Evolutionary conservation across 2,329 filamentous ascomycete genomes (phyloP).

Genomic region (Microdochium bolleyi): DNA sequence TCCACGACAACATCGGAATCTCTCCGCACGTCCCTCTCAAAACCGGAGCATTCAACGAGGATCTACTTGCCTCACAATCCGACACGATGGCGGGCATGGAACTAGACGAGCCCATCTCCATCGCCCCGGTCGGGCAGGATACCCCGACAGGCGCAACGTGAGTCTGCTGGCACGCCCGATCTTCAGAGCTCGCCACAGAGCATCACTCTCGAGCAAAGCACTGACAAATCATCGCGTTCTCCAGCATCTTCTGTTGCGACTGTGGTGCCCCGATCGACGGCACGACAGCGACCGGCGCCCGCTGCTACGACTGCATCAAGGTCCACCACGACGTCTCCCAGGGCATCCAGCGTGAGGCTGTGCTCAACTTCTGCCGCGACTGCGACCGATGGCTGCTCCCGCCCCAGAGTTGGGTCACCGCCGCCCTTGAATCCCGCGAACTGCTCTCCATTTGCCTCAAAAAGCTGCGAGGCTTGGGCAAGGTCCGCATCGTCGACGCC

Average conservation of each 20-base stretch:
- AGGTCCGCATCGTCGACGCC: conserved; percentile 91
- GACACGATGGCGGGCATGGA: background rate
- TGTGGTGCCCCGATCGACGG: conserved; percentile 95
- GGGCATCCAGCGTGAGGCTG: conserved; percentile 85
- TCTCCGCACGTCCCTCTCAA: background rate
- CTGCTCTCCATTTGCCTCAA: conserved; percentile 85
- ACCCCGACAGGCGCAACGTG: background rate
- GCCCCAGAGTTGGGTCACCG: conserved; percentile 78
- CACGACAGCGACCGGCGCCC: conserved; percentile 73
- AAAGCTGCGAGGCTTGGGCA: conserved; percentile 77
- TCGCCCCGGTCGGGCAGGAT: background rate
- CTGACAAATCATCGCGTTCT: conserved; percentile 9
- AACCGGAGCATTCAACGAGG: no score
- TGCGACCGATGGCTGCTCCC: conserved; percentile 92
- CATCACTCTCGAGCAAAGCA: conserved; percentile 3
- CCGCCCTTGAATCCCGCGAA: conserved; percentile 81
- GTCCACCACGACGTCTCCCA: conserved; percentile 87
- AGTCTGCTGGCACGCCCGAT: background rate
- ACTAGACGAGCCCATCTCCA: conserved; percentile 1
- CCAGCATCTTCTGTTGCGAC: conserved; percentile 92
- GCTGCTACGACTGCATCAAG: conserved; percentile 95
- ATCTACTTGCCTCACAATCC: background rate
- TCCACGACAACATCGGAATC: background rate
- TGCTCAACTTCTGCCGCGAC: conserved; percentile 84
- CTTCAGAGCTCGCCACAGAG: conserved; percentile 32